Evolutionary conservation across 345 rosid genomes (phyloP).

Genomic region (Syzygium aqueum): DNA sequence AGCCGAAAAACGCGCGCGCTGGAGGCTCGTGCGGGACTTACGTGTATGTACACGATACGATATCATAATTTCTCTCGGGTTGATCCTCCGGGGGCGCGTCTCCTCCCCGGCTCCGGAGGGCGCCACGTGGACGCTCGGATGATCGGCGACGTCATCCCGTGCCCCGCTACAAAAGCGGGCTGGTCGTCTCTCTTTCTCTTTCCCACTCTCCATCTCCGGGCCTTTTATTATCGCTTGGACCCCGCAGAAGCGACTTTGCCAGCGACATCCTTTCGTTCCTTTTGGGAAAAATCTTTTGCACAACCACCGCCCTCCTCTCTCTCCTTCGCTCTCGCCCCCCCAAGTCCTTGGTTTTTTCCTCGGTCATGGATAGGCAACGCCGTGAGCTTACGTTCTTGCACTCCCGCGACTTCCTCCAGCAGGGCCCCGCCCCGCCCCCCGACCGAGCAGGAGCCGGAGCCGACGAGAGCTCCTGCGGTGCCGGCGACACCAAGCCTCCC

Average conservation of each 20-base stretch:
- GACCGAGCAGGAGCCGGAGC: background rate
- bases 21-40: background rate
- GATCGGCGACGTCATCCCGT: conserved; percentile 15
- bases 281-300: conserved; percentile 13
- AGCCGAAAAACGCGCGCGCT: background rate
- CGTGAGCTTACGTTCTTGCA: conserved; percentile 49
- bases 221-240: conserved; percentile 10
- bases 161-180: conserved; percentile 36
- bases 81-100: background rate
- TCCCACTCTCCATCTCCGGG: background rate
- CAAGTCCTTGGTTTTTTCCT: background rate
- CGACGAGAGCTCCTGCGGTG: background rate
- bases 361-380: conserved; percentile 54
- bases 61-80: background rate
- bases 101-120: background rate
- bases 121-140: conserved; percentile 4
- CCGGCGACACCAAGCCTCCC: conserved; percentile 2
- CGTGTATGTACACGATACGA: background rate
- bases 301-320: conserved; percentile 10
- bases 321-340: background rate
- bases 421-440: conserved; percentile 11
- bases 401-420: conserved; percentile 35
- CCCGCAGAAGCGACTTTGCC: conserved; percentile 8
- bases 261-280: background rate
- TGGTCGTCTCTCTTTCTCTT: conserved; percentile 18